Conservation (phyloP, 495 filamentous ascomycete species). For the Daldinia decipiens region DNA sequence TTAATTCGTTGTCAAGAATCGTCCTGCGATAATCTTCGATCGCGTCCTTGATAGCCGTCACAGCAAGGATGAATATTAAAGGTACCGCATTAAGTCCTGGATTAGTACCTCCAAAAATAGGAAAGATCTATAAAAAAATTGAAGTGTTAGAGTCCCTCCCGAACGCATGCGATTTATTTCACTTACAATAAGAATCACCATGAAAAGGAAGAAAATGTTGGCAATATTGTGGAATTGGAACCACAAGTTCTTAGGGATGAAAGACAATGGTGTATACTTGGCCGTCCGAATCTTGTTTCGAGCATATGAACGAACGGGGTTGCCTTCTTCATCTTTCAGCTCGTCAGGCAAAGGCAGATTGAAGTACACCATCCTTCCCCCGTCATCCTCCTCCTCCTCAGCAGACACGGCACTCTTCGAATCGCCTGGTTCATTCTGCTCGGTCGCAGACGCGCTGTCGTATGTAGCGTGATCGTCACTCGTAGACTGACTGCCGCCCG, state of each 20-base stretch:
- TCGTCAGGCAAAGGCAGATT: constrained; percentile 81
- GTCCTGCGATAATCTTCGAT: constrained; percentile 97
- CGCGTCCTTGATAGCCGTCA: constrained; percentile 95
- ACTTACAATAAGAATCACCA: constrained; percentile 92
- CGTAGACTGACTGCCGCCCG: constrained; percentile 57
- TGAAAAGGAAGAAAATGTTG: constrained; percentile 97
- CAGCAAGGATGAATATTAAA: constrained; percentile 90
- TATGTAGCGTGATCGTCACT: constrained; percentile 54
- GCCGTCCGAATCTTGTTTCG: constrained; percentile 98
- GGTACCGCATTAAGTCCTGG: constrained; percentile 91
- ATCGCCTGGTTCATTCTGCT: constrained; percentile 42
- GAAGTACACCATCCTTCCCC: constrained; percentile 74
- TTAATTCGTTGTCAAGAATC: constrained; percentile 90
- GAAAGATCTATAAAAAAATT: constrained; percentile 75
- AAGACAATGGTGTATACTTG: constrained; percentile 95
- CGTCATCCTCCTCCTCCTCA: constrained; percentile 41
- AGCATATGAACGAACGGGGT: constrained; percentile 72
- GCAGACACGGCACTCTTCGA: constrained; percentile 43
- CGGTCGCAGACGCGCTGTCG: constrained; percentile 49
- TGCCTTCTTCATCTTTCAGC: constrained; percentile 85
- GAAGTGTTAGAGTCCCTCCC: constrained; percentile 16
- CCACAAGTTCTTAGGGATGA: constrained; percentile 97
- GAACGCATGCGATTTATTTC: not conserved
- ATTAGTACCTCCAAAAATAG: constrained; percentile 92
- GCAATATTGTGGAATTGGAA: constrained; percentile 99